Evolutionary conservation across 2,329 filamentous ascomycete species (phyloP).

Genomic region (Ciborinia camelliae): DNA sequence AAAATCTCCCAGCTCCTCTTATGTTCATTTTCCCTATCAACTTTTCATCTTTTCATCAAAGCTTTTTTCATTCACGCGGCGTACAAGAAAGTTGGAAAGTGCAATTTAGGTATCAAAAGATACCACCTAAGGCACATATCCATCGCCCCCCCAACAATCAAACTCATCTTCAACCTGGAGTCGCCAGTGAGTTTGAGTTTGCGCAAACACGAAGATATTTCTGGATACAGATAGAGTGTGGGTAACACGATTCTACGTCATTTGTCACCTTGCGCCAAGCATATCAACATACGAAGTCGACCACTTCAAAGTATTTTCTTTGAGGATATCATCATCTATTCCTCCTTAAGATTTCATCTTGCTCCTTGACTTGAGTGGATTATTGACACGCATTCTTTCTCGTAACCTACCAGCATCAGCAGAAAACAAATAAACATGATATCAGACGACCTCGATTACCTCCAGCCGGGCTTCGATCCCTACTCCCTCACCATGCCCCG

Average conservation of each 20-base stretch:
- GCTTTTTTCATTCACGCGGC: not conserved
- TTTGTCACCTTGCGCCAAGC: constrained; percentile 1
- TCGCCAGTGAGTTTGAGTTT: not conserved
- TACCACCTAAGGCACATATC: too few species aligned
- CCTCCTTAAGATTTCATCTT: not conserved
- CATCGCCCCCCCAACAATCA: not conserved
- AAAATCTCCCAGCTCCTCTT: not conserved
- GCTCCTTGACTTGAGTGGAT: not conserved
- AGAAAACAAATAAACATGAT: constrained; percentile 14
- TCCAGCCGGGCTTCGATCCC: constrained; percentile 83
- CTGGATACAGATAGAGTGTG: not conserved
- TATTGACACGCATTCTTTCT: not conserved
- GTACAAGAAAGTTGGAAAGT: not conserved
- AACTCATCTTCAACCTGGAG: not conserved
- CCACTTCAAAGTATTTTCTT: not conserved
- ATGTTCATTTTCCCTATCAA: constrained; percentile 5
- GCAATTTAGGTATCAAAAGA: too few species aligned
- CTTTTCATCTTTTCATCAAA: not conserved
- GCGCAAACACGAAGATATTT: not conserved
- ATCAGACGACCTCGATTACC: constrained; percentile 58
- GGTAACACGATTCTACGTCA: constrained; percentile 7
- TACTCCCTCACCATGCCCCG: constrained; percentile 79
- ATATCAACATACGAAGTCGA: not conserved
- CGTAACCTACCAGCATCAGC: not conserved
- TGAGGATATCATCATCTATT: not conserved